phyloP scores from a whole-genome alignment of 768 basidiomycete genomes.

The Omphalotus guepiniiformis region DNA sequence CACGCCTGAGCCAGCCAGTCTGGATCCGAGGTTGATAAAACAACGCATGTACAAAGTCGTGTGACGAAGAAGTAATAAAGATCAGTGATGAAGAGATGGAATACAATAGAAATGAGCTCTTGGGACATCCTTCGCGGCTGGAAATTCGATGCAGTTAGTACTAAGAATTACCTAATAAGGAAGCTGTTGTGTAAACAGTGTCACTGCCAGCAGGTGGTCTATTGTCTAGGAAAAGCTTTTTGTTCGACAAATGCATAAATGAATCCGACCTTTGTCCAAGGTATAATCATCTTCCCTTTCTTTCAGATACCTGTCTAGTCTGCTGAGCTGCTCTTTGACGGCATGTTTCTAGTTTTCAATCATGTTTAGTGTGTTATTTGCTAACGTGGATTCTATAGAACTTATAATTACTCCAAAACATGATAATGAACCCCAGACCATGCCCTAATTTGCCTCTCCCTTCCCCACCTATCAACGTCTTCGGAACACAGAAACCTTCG shows the following conservation, averaged over 20 bases:
- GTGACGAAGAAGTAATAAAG: no score
- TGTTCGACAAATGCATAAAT: conserved; percentile 6
- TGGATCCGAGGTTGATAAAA: no score
- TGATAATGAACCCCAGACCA: conserved; percentile 3
- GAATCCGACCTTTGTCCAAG: background rate
- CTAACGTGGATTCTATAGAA: conserved; percentile 1
- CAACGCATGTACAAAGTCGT: no score
- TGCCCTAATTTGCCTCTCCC: background rate
- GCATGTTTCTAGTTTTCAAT: background rate
- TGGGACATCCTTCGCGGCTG: no score
- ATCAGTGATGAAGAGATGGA: no score
- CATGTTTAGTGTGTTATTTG: background rate
- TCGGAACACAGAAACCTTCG: conserved; percentile 4
- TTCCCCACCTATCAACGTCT: background rate
- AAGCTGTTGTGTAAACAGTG: conserved; percentile 5
- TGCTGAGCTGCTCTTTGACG: conserved; percentile 6
- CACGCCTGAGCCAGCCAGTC: no score
- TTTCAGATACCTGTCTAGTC: conserved; percentile 1
- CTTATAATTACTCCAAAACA: background rate
- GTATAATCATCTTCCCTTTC: background rate
- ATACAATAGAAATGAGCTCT: no score
- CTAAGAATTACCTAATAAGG: no score
- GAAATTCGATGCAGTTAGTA: no score
- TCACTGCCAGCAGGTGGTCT: background rate
- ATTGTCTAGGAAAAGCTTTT: conserved; percentile 3